Evolutionary conservation across 2,329 filamentous ascomycete species (phyloP).

Genomic region (Teratosphaeriaceae sp.): DNA sequence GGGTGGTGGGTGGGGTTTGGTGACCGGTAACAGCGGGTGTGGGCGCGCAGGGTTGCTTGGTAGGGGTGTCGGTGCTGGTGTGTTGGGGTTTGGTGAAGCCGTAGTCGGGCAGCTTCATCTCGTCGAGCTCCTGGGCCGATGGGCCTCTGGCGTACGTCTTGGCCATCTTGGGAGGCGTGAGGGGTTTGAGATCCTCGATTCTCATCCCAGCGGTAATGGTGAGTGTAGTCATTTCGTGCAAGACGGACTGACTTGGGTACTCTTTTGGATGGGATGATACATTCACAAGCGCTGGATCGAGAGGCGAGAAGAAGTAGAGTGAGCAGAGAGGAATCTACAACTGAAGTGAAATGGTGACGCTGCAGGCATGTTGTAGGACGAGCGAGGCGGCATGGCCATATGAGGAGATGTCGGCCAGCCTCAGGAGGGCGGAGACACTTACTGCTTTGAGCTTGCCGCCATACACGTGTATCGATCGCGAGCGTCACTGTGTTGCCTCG

Average conservation of each 20-base stretch:
- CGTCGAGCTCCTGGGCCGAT: slow-evolving; percentile 21
- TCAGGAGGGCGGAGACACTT: background rate
- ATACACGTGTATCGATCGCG: background rate
- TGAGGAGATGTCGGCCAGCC: background rate
- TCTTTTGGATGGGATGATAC: background rate
- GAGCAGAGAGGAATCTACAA: background rate
- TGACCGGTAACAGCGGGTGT: slow-evolving; percentile 9
- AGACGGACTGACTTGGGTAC: background rate
- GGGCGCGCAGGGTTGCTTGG: slow-evolving; percentile 10
- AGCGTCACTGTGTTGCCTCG: background rate
- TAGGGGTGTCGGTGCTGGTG: background rate
- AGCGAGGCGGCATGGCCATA: background rate
- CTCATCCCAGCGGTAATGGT: slow-evolving; percentile 9
- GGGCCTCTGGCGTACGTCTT: slow-evolving; percentile 11
- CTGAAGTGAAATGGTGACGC: background rate
- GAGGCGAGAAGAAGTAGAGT: background rate
- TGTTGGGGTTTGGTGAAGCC: slow-evolving; percentile 7
- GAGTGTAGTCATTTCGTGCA: slow-evolving; percentile 9
- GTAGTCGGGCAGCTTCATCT: slow-evolving; percentile 20
- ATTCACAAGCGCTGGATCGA: background rate
- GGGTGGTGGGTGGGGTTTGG: slow-evolving; percentile 27
- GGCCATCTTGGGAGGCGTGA: background rate
- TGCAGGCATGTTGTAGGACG: background rate
- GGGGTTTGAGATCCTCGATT: slow-evolving; percentile 2
- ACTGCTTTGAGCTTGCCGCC: background rate